Percentiles rank a stretch among this genome's conserved stretches.
phyloP scores from a whole-genome alignment of 352 stramenopile genomes.

The Pythium inflatum region DNA sequence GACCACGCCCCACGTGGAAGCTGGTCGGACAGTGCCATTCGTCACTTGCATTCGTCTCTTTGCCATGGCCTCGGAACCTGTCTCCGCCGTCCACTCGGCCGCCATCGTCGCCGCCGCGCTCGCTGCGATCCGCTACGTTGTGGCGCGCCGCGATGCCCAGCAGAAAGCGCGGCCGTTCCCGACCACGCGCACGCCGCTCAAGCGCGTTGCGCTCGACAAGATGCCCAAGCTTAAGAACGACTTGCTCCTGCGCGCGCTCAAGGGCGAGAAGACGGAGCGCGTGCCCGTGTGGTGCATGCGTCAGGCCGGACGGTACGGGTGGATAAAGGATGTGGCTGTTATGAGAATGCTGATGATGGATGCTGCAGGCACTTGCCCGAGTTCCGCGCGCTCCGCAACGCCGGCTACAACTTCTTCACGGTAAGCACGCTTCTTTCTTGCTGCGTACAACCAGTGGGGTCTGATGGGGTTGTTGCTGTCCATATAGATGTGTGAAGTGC shows the following conservation, averaged over 20 bases:
- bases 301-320: conserved; percentile 92
- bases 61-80: conserved; percentile 23
- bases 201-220: conserved; percentile 68
- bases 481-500: conserved; percentile 79
- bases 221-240: conserved; percentile 91
- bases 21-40: too few species aligned
- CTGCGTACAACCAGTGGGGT: too few species aligned
- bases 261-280: conserved; percentile 87
- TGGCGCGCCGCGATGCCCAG: conserved; percentile 56
- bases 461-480: too few species aligned
- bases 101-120: conserved; percentile 45
- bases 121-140: conserved; percentile 61
- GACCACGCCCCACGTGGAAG: too few species aligned
- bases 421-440: too few species aligned
- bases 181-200: conserved; percentile 64
- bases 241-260: conserved; percentile 83
- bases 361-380: conserved; percentile 80
- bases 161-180: conserved; percentile 62
- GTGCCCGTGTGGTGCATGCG: conserved; percentile 98
- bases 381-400: conserved; percentile 82
- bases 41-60: too few species aligned
- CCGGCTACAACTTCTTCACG: conserved; percentile 91
- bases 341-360: too few species aligned
- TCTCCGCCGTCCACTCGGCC: conserved; percentile 36
- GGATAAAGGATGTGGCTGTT: too few species aligned